Conservation (phyloP, 768 basidiomycete species). For the Lanmaoa rubissima region DNA sequence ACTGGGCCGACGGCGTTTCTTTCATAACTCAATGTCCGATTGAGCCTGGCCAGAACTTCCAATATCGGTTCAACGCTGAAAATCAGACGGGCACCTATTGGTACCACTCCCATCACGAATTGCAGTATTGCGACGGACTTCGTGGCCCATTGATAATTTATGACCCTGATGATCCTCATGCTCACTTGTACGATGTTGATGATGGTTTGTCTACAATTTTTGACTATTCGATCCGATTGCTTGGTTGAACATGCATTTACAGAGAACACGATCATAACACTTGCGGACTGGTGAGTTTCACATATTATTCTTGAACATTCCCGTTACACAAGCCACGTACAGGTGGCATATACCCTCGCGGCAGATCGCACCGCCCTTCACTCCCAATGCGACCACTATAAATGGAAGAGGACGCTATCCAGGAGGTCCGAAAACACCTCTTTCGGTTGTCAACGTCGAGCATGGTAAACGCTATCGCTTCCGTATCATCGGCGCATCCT, state of each 20-base stretch:
- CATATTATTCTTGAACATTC: not conserved
- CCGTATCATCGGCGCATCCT: slow-evolving; percentile 36
- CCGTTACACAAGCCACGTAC: not conserved
- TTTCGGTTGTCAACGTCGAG: slow-evolving; percentile 40
- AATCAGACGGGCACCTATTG: slow-evolving; percentile 47
- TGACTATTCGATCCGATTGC: not conserved
- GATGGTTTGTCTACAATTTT: slow-evolving; percentile 34
- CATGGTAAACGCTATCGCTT: slow-evolving; percentile 41
- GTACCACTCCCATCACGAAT: slow-evolving; percentile 44
- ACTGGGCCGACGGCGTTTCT: slow-evolving; percentile 40
- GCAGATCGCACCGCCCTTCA: slow-evolving; percentile 23
- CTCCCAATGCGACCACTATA: slow-evolving; percentile 41
- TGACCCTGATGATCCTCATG: slow-evolving; percentile 44
- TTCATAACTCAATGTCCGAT: slow-evolving; percentile 50
- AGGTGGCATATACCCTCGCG: slow-evolving; percentile 30
- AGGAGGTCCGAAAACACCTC: slow-evolving; percentile 32
- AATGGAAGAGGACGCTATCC: slow-evolving; percentile 43
- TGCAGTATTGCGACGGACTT: slow-evolving; percentile 43
- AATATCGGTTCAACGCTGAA: slow-evolving; percentile 39
- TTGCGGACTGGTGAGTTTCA: slow-evolving; percentile 43
- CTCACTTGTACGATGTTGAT: slow-evolving; percentile 43
- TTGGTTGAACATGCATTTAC: not conserved
- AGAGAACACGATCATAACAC: slow-evolving; percentile 44
- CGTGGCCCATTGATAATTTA: slow-evolving; percentile 45
- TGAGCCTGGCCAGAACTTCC: slow-evolving; percentile 35